phyloP scores from a whole-genome alignment of 164 flowering plant species.

The Platanus orientalis region DNA sequence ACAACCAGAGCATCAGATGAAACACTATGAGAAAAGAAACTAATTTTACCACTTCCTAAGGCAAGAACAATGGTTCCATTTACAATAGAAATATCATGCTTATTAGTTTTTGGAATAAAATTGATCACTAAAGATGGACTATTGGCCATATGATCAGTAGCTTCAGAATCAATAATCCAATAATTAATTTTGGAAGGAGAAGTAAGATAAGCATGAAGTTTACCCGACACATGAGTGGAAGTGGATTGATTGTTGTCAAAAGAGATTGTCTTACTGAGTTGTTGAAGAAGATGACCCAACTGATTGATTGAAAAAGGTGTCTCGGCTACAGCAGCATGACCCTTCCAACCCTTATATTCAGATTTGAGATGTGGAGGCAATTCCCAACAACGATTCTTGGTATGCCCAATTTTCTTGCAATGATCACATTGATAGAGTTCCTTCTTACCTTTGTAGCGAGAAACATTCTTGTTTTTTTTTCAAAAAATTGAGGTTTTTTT shows the following conservation, averaged over 20 bases:
- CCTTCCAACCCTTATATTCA: neutral
- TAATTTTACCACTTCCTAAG: neutral
- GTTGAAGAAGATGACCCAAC: no score
- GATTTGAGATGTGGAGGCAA: neutral
- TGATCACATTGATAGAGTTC: neutral
- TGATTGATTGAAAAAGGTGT: no score
- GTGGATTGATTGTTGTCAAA: neutral
- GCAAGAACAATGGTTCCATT: neutral
- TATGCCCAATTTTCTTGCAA: neutral
- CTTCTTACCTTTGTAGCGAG: neutral
- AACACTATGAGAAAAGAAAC: neutral
- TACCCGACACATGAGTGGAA: no score
- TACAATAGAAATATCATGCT: neutral
- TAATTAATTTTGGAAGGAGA: neutral
- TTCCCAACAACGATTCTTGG: neutral
- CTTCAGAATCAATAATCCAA: slow-evolving; percentile 18
- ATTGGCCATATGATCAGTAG: slow-evolving; percentile 13
- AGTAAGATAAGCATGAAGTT: neutral
- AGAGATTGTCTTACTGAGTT: neutral
- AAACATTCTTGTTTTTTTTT: neutral
- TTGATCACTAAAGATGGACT: neutral
- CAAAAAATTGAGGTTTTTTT: neutral
- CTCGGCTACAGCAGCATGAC: no score
- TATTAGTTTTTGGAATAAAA: neutral
- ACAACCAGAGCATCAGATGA: no score